These are phyloP conservation scores for Microcera coccophila DNA, from an alignment of 2,329 filamentous ascomycete genomes.

Conservation along the genomic window DNA sequence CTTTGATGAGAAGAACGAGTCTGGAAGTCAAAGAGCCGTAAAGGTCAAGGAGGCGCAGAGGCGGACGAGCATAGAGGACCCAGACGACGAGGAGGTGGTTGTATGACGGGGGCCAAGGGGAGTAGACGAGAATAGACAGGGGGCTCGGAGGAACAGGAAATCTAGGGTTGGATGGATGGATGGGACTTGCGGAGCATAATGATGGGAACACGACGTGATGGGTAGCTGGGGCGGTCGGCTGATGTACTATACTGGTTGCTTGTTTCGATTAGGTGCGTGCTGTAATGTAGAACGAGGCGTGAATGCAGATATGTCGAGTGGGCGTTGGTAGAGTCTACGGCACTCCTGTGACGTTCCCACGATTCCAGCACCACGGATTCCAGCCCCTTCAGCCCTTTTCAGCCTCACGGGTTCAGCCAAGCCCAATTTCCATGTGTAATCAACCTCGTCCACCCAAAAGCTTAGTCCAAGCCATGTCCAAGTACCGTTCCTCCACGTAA, in stretches of 20 bases:
- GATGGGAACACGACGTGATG: background rate
- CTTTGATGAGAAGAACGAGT: slow-evolving; percentile 18
- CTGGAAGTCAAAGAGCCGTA: slow-evolving; percentile 38
- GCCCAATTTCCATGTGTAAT: too few species aligned
- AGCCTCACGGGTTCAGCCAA: too few species aligned
- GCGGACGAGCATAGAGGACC: slow-evolving; percentile 57
- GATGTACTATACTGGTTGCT: background rate
- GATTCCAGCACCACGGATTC: too few species aligned
- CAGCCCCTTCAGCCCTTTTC: too few species aligned
- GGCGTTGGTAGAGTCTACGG: too few species aligned
- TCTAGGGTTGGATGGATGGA: slow-evolving; percentile 1
- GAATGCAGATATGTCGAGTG: too few species aligned
- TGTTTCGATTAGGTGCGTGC: background rate
- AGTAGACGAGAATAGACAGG: slow-evolving; percentile 8
- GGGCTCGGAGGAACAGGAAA: too few species aligned
- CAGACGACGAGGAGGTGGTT: slow-evolving; percentile 51
- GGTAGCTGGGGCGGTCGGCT: background rate
- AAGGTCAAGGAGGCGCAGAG: slow-evolving; percentile 52
- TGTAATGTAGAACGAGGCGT: background rate
- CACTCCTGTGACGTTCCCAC: too few species aligned
- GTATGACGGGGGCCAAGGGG: slow-evolving; percentile 23
- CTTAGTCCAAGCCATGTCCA: too few species aligned
- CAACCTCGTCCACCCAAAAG: too few species aligned
- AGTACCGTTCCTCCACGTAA: too few species aligned
- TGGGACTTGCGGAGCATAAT: background rate